phyloP scores from a whole-genome alignment of 73 alveolate species.

The Durusdinium trenchii region DNA sequence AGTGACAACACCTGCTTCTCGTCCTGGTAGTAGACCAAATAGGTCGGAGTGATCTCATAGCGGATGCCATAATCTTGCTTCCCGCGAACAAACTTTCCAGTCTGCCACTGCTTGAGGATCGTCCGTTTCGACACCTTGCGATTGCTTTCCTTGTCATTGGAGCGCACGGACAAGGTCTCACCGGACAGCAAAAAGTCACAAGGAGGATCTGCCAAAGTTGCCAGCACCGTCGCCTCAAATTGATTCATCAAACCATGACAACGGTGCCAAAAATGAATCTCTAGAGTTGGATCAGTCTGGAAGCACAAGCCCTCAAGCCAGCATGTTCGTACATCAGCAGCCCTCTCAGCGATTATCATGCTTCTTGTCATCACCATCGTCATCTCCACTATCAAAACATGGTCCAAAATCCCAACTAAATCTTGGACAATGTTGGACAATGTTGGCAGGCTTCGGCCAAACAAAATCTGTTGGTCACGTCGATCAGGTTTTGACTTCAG shows the following conservation, averaged over 20 bases:
- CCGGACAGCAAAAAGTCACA: not conserved
- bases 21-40: not conserved
- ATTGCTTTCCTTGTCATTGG: not conserved
- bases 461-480: too few species aligned
- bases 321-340: not conserved
- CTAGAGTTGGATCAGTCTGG: not conserved
- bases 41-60: not conserved
- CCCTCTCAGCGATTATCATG: not conserved
- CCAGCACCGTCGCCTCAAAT: not conserved
- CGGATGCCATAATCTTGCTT: not conserved
- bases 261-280: not conserved
- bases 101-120: not conserved
- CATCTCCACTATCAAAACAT: not conserved
- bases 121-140: not conserved
- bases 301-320: not conserved
- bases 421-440: too few species aligned
- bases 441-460: too few species aligned
- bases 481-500: too few species aligned
- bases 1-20: not conserved
- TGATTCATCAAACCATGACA: not conserved
- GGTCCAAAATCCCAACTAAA: too few species aligned
- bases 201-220: not conserved
- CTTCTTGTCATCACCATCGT: not conserved
- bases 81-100: not conserved
- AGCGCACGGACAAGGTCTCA: not conserved